Percentiles rank a stretch among this genome's conserved stretches.
Evolutionary conservation across 768 basidiomycete species (phyloP).

Genomic region (Tricholoma bakamatsutake): DNA sequence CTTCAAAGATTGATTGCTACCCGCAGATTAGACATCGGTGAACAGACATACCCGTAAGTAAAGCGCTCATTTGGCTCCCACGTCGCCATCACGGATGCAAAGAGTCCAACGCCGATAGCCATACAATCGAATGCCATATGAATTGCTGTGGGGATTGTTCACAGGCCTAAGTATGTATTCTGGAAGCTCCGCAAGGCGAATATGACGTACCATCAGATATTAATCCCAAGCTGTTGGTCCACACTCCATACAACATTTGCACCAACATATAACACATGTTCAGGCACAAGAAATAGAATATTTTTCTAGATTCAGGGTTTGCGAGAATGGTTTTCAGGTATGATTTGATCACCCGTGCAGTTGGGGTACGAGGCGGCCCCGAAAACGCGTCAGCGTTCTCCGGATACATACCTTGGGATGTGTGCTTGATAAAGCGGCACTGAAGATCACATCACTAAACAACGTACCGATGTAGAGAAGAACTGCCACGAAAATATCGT

Average conservation of each 20-base stretch:
- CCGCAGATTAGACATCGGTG: background rate
- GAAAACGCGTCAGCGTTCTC: slow-evolving; percentile 37
- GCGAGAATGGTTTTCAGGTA: slow-evolving; percentile 89
- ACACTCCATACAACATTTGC: slow-evolving; percentile 95
- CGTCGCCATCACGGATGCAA: slow-evolving; percentile 96
- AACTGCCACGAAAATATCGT: slow-evolving; percentile 51
- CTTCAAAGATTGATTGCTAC: slow-evolving; percentile 32
- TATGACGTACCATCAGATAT: slow-evolving; percentile 81
- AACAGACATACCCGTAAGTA: slow-evolving; percentile 76
- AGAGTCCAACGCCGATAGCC: slow-evolving; percentile 91
- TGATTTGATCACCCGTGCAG: slow-evolving; percentile 49
- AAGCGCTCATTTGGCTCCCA: slow-evolving; percentile 95
- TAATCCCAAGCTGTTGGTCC: slow-evolving; percentile 94
- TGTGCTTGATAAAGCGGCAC: slow-evolving; percentile 13
- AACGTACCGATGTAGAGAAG: slow-evolving; percentile 59
- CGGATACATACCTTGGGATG: slow-evolving; percentile 46
- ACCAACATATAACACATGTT: slow-evolving; percentile 96
- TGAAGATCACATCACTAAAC: background rate
- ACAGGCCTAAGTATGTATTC: background rate
- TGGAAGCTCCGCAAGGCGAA: background rate
- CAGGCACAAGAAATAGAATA: slow-evolving; percentile 93
- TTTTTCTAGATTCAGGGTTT: slow-evolving; percentile 89
- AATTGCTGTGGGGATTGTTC: slow-evolving; percentile 56
- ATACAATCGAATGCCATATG: slow-evolving; percentile 99
- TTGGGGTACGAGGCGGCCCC: slow-evolving; percentile 42